phyloP scores from a whole-genome alignment of 2,329 filamentous ascomycete species.

The Zymoseptoria pseudotritici region DNA sequence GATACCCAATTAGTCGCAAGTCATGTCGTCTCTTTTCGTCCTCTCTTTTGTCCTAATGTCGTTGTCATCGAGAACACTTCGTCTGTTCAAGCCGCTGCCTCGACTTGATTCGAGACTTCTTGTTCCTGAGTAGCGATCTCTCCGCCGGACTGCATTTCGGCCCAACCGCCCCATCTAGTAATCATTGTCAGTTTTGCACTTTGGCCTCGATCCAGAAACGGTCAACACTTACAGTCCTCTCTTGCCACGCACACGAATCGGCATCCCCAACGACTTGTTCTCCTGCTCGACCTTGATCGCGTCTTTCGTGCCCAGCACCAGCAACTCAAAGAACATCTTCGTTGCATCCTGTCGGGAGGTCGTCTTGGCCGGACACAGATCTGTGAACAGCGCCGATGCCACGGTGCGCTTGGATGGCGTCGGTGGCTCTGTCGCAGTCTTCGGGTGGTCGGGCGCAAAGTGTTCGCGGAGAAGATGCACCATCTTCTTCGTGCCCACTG shows the following conservation, averaged over 20 bases:
- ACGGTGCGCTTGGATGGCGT: conserved; percentile 67
- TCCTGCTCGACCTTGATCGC: conserved; percentile 93
- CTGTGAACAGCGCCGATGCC: conserved; percentile 77
- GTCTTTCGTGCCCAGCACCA: conserved; percentile 95
- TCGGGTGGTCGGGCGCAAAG: conserved; percentile 52
- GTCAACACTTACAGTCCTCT: conserved; percentile 59
- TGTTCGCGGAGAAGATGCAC: conserved; percentile 88
- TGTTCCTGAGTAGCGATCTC: conserved; percentile 14
- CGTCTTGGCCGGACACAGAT: conserved; percentile 72
- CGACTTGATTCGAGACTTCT: not conserved
- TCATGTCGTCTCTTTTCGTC: not conserved
- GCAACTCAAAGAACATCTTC: conserved; percentile 98
- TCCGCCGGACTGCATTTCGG: conserved; percentile 52
- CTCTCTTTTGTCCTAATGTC: not conserved
- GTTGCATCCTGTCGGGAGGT: conserved; percentile 87
- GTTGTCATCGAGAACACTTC: not conserved
- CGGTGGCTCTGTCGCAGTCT: conserved; percentile 54
- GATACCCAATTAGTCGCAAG: not conserved
- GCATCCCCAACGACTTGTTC: conserved; percentile 60
- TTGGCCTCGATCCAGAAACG: no score
- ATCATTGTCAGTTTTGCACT: no score
- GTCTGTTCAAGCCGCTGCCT: not conserved
- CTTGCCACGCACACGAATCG: conserved; percentile 81
- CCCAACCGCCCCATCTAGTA: conserved; percentile 70
- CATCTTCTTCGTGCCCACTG: conserved; percentile 85